Evolutionary conservation across 371 early-diverging fungal genomes (phyloP), one percentile per base, ranked within the genome.

Genomic region (Cladochytrium tenue): DNA sequence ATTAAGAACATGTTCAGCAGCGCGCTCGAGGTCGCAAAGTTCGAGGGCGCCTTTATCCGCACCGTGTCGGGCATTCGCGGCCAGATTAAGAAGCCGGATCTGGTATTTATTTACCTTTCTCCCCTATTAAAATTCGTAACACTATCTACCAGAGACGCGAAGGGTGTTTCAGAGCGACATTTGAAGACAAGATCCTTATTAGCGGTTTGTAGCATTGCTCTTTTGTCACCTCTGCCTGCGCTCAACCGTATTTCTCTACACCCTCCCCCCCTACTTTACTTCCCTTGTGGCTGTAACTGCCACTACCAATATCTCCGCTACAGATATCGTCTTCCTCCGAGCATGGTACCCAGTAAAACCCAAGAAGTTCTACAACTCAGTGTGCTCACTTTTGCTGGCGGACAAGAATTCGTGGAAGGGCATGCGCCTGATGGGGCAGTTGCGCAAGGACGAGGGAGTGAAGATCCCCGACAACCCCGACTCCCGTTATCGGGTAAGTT

Each of bases 1-100:
- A 87, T 99, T 69, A 95, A 92, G 78, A 93, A 96, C 73, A 99
- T 99, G 99, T 99, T 99, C 81, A 95, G 90, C n/a, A 90, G 94
- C 26, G 82, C 92, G 20, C 82, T 98, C 23, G 99, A 99, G 77
- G 99, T 98, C n/a, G 93, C 94, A 68, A 95, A 95, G 80, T 99
- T 99, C 76, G 94, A 96, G 78, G 96, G 97, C 32, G 99, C 97
- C 2, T 87, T 86, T 53, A 88, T 99, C 60, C 90, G 96, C 43
- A 98, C 97, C 0, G 98, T 97, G 20, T 92, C 93, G 70, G 99
- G 99, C 30, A 93, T 99, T 67, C 90, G 99, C 70, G 99, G 99
- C 62, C 94, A 95, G 72, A 90, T 99, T 60, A 99, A 99, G 81
- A 98, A 96, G 79, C 87, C 90, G 2, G 63, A 90, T 13, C 69